A percentile compares a stretch with the other conserved stretches of the same genome.
Conservation (phyloP, 1,284 basidiomycete genomes). For the Papiliotrema terrestris region DNA sequence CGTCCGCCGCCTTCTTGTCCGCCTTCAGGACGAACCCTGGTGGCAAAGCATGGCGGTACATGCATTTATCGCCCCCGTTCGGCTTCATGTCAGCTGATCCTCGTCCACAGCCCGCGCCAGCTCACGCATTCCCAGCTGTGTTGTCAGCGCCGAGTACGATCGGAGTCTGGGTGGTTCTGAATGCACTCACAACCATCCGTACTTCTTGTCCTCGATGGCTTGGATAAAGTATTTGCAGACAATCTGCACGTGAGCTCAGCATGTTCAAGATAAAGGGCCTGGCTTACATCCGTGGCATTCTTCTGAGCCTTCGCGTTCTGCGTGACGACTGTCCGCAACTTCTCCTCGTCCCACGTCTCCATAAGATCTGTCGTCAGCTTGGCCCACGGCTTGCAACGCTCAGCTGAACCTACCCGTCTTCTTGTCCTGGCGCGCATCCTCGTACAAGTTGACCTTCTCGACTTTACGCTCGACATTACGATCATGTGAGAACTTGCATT, state of each 20-base stretch:
- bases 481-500: slow-evolving; percentile 97
- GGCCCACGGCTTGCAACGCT: too few species aligned
- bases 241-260: slow-evolving; percentile 58
- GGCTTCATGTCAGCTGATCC: slow-evolving; percentile 23
- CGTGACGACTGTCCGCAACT: slow-evolving; percentile 72
- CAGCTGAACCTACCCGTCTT: slow-evolving; percentile 65
- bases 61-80: slow-evolving; percentile 65
- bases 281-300: slow-evolving; percentile 81
- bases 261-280: too few species aligned
- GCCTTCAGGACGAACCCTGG: slow-evolving; percentile 93
- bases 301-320: slow-evolving; percentile 88
- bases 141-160: slow-evolving; percentile 13
- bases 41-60: slow-evolving; percentile 92
- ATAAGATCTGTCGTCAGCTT: slow-evolving; percentile 54
- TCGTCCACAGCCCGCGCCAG: background rate
- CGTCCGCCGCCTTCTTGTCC: slow-evolving; percentile 72
- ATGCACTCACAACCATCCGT: slow-evolving; percentile 50
- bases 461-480: slow-evolving; percentile 82
- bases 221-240: slow-evolving; percentile 97
- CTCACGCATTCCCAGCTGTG: slow-evolving; percentile 50
- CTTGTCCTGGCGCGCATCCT: slow-evolving; percentile 72
- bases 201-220: slow-evolving; percentile 91
- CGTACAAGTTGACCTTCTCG: slow-evolving; percentile 95
- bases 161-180: background rate
- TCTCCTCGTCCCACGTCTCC: slow-evolving; percentile 97